Evolutionary conservation across 164 flowering plant species (phyloP).

Genomic region (Aristolochia fimbriata): DNA sequence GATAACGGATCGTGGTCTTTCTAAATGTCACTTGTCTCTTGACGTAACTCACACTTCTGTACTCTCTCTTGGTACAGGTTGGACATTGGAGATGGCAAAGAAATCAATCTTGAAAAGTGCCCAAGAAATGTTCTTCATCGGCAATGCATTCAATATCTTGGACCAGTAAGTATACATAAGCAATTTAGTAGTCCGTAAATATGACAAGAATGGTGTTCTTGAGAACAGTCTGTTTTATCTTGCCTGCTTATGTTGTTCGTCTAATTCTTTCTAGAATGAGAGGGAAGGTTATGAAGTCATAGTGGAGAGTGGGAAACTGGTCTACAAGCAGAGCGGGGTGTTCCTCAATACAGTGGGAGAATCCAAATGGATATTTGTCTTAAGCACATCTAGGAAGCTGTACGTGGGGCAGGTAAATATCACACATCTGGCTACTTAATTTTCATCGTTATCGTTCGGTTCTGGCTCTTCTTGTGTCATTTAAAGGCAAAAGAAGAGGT

Average conservation of each 20-base stretch:
- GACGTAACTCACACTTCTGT: not conserved
- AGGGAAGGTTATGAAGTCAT: constrained; percentile 61
- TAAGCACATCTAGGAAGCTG: constrained; percentile 46
- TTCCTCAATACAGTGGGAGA: constrained; percentile 35
- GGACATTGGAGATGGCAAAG: constrained; percentile 74
- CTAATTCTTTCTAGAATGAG: constrained; percentile 40
- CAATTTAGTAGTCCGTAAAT: not conserved
- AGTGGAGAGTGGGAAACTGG: constrained; percentile 49
- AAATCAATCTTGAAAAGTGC: constrained; percentile 41
- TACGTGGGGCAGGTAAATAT: constrained; percentile 38
- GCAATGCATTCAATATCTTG: constrained; percentile 70
- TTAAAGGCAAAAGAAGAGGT: not conserved
- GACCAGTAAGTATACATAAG: constrained; percentile 50
- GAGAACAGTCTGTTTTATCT: no score
- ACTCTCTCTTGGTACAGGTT: constrained; percentile 29
- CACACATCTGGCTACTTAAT: not conserved
- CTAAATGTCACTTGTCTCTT: no score
- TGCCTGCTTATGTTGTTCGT: not conserved
- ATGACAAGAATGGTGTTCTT: not conserved
- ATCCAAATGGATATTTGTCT: constrained; percentile 72
- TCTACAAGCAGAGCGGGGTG: constrained; percentile 35
- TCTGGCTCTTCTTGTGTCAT: not conserved
- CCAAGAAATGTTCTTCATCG: constrained; percentile 38
- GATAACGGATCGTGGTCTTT: not conserved
- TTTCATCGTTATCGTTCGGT: not conserved